Conservation (phyloP, 768 basidiomycete species). For the Rossbeevera mucosa region DNA sequence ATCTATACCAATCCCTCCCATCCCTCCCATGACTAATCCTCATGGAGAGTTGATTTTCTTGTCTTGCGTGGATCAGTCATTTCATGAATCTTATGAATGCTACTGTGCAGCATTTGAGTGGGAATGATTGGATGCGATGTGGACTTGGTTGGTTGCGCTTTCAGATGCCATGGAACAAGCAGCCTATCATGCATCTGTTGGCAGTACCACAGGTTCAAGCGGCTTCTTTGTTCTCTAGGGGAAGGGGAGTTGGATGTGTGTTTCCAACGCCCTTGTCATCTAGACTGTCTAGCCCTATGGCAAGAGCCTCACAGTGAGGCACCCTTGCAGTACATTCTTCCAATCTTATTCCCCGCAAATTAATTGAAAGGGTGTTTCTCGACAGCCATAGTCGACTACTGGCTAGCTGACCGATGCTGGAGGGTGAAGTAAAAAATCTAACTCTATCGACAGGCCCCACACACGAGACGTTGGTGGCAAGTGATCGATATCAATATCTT, state of each 20-base stretch:
- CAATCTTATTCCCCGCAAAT: conserved; percentile 20
- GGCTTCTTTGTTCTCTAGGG: conserved; percentile 24
- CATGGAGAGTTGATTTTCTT: conserved; percentile 97
- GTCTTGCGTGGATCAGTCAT: conserved; percentile 73
- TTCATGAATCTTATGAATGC: conserved; percentile 89
- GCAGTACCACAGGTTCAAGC: conserved; percentile 19
- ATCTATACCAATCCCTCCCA: conserved; percentile 53
- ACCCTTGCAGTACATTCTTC: conserved; percentile 22
- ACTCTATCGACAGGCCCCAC: too few relatives aligned
- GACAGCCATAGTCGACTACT: conserved; percentile 13
- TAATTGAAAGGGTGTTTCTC: conserved; percentile 20
- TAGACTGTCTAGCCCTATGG: conserved; percentile 32
- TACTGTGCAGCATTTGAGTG: conserved; percentile 84
- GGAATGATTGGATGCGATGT: conserved; percentile 36
- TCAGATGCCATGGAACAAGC: conserved; percentile 29
- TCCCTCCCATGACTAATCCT: conserved; percentile 84
- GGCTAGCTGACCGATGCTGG: conserved; percentile 15
- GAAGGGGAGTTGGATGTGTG: conserved; percentile 21
- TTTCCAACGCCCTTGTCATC: conserved; percentile 30
- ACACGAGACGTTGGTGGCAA: too few relatives aligned
- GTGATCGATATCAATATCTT: too few relatives aligned
- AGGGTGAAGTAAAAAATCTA: too few relatives aligned
- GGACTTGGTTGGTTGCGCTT: conserved; percentile 29
- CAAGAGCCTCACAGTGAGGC: conserved; percentile 26
- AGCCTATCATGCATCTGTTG: conserved; percentile 3